Evolutionary conservation across 495 filamentous ascomycete species (phyloP), one percentile per base, ranked within the genome.

Genomic region (Daldinia loculata): DNA sequence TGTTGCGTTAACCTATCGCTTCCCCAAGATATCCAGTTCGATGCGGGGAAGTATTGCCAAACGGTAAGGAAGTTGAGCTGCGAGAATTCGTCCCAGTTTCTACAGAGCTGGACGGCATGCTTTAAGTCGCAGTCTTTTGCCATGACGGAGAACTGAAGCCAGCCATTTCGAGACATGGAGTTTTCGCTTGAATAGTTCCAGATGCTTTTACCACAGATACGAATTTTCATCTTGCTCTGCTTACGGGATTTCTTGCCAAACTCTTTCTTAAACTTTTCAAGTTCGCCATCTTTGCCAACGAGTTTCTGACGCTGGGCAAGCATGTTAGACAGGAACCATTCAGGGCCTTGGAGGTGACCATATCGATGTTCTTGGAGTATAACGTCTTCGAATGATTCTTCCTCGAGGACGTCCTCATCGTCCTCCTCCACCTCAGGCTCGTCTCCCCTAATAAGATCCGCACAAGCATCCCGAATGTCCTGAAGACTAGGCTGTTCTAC

Each of bases 181-280:
- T 78, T 79, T 66, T 87, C 80, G 38, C 81, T 83, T n/a, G 85
- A 82, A 66, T 87, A 84, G 62, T 88, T 86, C 77, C 84, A 85
- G 61, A 88, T 84, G 63, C 76, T 80, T 57, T 78, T 79, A 11
- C 86, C 85, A 64, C 85, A 87, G 26, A 88, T 71, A 34, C 72
- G 82, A 34, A 87, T 79, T 55, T 80, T 80, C 66, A 84, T 79
- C 61, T 81, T 84, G 48, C 75, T 71, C 26, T 74, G 63, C 56
- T 65, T 64, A 1, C 59, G 53, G 50, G 71, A 61, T 1, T 51
- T 26, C 39, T 63, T 58, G 6, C 34, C 22, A 50, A 68, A 60
- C 19, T 19, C 66, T 64, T 39, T 67, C 63, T 52, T 34, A 15
- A 50, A 15, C 26, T 51, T 57, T 43, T 32, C 30, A 22, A 48